Evolutionary conservation across 108 stramenopile species (phyloP).

Genomic region (Skeletonema costatum): DNA sequence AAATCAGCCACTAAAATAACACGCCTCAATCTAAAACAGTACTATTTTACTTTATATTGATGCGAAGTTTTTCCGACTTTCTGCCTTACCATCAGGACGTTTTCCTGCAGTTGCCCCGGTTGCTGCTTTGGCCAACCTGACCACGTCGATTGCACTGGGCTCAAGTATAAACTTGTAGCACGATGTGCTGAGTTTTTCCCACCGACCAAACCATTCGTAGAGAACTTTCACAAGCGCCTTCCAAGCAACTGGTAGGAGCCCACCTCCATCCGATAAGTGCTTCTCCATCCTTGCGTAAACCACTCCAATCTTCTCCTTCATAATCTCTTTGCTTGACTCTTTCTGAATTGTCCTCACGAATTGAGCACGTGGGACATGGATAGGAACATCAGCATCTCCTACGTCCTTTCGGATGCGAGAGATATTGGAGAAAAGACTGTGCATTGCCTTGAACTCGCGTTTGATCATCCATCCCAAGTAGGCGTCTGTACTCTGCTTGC

Average conservation of each 20-base stretch:
- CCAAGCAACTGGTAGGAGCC: constrained; percentile 87
- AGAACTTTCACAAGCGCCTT: constrained; percentile 89
- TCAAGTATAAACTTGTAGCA: constrained; percentile 83
- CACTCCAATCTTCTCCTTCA: constrained; percentile 85
- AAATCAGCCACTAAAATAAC: no score
- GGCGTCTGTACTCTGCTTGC: constrained; percentile 88
- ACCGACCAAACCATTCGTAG: constrained; percentile 91
- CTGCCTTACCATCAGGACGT: constrained; percentile 10
- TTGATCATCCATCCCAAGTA: constrained; percentile 93
- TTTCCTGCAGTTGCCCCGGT: constrained; percentile 50
- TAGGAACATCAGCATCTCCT: constrained; percentile 82
- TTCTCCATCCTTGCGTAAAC: constrained; percentile 91
- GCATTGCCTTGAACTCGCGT: constrained; percentile 86
- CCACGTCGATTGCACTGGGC: constrained; percentile 86
- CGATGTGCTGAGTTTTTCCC: constrained; percentile 86
- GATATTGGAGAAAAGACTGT: constrained; percentile 84
- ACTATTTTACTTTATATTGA: neutral
- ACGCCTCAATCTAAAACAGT: no score
- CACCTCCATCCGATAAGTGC: constrained; percentile 84
- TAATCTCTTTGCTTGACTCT: constrained; percentile 80
- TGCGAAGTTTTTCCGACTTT: constrained; percentile 20
- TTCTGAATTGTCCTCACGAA: constrained; percentile 83
- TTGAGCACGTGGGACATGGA: constrained; percentile 80
- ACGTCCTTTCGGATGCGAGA: constrained; percentile 82
- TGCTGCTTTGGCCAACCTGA: constrained; percentile 86